phyloP scores from a whole-genome alignment of 495 filamentous ascomycete genomes.

The Rhypophila decipiens region DNA sequence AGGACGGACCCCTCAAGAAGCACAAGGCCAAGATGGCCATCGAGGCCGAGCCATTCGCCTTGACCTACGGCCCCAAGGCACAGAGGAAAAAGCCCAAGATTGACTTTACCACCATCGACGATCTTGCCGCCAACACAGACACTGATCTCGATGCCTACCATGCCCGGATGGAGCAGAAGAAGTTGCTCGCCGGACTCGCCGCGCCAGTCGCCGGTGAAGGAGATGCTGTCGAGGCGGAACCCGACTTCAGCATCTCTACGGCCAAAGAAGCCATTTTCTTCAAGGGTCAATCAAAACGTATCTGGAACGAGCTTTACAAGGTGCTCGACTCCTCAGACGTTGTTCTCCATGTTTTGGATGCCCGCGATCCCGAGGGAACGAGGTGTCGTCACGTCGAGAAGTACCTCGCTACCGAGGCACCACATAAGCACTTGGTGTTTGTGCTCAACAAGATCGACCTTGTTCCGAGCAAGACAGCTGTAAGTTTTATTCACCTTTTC shows the following conservation, averaged over 20 bases:
- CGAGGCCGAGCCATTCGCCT: conserved; percentile 75
- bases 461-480: conserved; percentile 86
- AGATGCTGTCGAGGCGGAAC: conserved; percentile 38
- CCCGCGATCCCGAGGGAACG: conserved; percentile 84
- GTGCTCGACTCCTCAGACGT: conserved; percentile 97
- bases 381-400: conserved; percentile 88
- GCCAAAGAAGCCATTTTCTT: conserved; percentile 85
- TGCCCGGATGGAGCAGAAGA: conserved; percentile 68
- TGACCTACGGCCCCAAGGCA: conserved; percentile 89
- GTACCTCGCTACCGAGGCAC: conserved; percentile 85
- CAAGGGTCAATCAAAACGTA: conserved; percentile 90
- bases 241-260: conserved; percentile 51
- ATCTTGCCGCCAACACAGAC: conserved; percentile 71
- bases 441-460: conserved; percentile 95
- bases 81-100: conserved; percentile 89
- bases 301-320: conserved; percentile 98
- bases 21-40: conserved; percentile 93
- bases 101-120: conserved; percentile 68
- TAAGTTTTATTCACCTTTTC: conserved; percentile 52
- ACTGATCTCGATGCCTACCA: conserved; percentile 73
- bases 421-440: conserved; percentile 62
- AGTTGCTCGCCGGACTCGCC: conserved; percentile 61
- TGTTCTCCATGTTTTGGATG: conserved; percentile 89
- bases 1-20: conserved; percentile 80
- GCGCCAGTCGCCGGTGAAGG: conserved; percentile 52